Base-by-base conservation (phyloP, 371 early-diverging fungal species). In the Parasitella parasitica region DNA sequence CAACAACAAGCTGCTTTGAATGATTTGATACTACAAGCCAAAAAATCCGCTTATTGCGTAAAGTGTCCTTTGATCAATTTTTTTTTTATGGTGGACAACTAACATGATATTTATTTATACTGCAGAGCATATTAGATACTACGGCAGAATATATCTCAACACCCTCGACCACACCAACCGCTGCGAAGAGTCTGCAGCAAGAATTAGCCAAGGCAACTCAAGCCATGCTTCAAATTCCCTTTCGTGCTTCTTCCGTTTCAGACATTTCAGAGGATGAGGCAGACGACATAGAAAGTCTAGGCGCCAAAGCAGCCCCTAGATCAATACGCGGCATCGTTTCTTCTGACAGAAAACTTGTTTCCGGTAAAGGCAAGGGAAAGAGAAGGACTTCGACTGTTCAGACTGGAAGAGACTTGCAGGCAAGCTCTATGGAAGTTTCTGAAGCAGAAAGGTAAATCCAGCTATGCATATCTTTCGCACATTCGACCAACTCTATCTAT, bases 211-310 rank as follows among this genome's bases (percentile, higher is more conserved):
- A 67, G 51, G 76, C 74, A n/a, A 63, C 70, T 6, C 71, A 72
- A 38, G 62, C 66, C 4, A 58, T 77, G 26, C 67, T 66, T 24
- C 74, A 77, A 59, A 57, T 77, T 11, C 77, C 77, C 12, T 75
- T 76, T n/a, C 65, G 69, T 7, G 66, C 77, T 0, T 68, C 59
- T 20, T 76, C 78, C 22, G 66, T 72, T 15, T 77, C 78, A 3
- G 81, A 80, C 16, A 55, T 66, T 16, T 80, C 81, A 7, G 81
- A 80, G 36, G 71, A 66, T 52, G 79, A 75, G n/a, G n/a, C n/a
- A 22, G 72, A 72, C 2, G 76, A 79, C 18, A 68, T 69, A 36
- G 71, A 68, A 30, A 54, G 32, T 32, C 9, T 59, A 3, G 57
- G 57, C 1, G 27, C 57, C 0, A 64, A 46, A 22, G 50, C 61